phyloP scores from a whole-genome alignment of 148 eudicot genomes.

The Rhododendron molle region DNA sequence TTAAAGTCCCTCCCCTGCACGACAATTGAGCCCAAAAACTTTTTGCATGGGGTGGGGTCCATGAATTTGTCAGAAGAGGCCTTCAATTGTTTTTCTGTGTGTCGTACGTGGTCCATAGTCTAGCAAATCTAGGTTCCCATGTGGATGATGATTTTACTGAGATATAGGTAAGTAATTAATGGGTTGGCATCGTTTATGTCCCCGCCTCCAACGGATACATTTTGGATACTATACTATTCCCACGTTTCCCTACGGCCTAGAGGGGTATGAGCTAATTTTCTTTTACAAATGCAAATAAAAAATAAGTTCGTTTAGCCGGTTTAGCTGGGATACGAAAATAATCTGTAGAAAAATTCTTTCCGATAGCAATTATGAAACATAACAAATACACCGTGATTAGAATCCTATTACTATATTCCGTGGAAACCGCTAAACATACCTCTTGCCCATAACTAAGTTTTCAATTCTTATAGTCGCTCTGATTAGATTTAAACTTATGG shows the following conservation, averaged over 20 bases:
- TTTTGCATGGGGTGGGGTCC: background rate
- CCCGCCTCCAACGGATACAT: background rate
- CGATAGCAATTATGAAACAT: too few relatives aligned
- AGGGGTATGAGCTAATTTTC: too few relatives aligned
- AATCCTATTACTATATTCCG: background rate
- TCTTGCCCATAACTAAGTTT: background rate
- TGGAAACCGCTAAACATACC: background rate
- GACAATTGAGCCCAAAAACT: background rate
- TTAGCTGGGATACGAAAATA: background rate
- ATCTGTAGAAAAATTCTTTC: background rate
- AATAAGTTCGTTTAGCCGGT: too few relatives aligned
- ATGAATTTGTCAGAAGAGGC: background rate
- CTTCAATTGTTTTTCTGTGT: background rate
- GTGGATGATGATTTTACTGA: background rate
- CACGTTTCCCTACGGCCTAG: background rate
- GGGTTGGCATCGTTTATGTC: background rate
- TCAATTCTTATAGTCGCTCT: background rate
- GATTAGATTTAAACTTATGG: too few relatives aligned
- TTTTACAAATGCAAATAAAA: too few relatives aligned
- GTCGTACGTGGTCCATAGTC: background rate
- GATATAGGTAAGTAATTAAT: background rate
- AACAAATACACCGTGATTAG: background rate
- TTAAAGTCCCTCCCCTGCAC: background rate
- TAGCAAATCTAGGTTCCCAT: background rate
- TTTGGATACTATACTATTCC: background rate